Percentiles rank a stretch among this genome's conserved stretches.
Conservation (phyloP, 2,329 filamentous ascomycete genomes). For the Botrytis tulipae region DNA sequence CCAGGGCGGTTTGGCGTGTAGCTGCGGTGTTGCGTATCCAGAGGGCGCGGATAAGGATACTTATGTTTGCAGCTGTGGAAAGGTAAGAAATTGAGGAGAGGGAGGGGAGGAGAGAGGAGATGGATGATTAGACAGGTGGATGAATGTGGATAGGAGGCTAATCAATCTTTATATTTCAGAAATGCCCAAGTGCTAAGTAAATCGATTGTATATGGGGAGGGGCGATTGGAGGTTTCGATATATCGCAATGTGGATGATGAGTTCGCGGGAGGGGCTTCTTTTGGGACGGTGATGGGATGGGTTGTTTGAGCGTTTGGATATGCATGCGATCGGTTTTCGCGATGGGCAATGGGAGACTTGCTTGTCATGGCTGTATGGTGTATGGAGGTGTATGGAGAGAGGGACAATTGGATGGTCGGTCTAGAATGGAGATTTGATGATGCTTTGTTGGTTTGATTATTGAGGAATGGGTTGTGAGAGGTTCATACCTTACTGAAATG, state of each 20-base stretch:
- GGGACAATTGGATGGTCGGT: not conserved
- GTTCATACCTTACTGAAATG: not conserved
- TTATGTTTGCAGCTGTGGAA: constrained; percentile 3
- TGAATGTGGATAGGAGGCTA: not conserved
- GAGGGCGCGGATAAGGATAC: constrained; percentile 15
- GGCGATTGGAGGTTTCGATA: not conserved
- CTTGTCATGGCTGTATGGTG: not conserved
- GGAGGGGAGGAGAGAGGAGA: not conserved
- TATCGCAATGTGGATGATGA: not conserved
- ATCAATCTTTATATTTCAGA: not conserved
- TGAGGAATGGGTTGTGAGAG: not conserved
- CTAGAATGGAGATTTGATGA: not conserved
- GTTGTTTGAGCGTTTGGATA: not conserved
- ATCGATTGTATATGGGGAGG: not conserved
- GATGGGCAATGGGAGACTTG: not conserved
- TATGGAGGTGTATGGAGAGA: not conserved
- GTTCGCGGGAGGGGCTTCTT: not conserved
- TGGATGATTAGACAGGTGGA: not conserved
- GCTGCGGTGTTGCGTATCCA: constrained; percentile 5
- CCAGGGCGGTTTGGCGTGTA: constrained; percentile 5
- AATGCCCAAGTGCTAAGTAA: constrained; percentile 8
- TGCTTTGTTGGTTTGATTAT: not conserved
- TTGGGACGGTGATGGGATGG: not conserved
- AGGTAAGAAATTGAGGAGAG: not conserved
- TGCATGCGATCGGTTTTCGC: not conserved